Evolutionary conservation across 306 rosid genomes (phyloP).

Genomic region (Fragaria ananassa): DNA sequence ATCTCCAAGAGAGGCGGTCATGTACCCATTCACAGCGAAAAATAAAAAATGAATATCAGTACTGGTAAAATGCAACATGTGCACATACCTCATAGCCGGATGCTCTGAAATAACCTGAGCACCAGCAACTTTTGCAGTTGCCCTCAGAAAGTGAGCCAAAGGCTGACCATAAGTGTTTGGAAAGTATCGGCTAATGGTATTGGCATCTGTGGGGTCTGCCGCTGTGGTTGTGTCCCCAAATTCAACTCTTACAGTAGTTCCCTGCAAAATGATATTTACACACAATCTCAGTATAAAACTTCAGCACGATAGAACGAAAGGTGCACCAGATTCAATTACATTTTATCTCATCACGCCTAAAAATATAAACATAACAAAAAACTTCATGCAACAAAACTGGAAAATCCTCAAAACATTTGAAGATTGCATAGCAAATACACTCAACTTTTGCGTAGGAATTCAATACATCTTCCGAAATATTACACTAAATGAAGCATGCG

Average conservation of each 20-base stretch:
- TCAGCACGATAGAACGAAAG: background rate
- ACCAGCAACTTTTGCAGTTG: conserved; percentile 81
- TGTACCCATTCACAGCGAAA: background rate
- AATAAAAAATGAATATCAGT: background rate
- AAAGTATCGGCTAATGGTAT: conserved; percentile 53
- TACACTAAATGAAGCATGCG: background rate
- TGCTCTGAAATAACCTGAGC: conserved; percentile 87
- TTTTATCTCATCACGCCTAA: background rate
- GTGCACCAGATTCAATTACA: background rate
- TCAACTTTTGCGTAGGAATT: background rate
- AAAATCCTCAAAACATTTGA: background rate
- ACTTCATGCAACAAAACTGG: background rate
- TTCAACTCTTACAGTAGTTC: conserved; percentile 92
- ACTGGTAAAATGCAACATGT: background rate
- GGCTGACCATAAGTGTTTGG: conserved; percentile 85
- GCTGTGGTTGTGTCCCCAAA: conserved; percentile 83
- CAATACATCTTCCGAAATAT: background rate
- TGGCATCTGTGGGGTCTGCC: conserved; percentile 70
- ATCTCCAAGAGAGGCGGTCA: background rate
- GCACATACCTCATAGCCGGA: conserved; percentile 59
- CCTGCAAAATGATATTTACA: conserved; percentile 38
- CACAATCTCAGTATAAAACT: background rate
- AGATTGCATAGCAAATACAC: background rate
- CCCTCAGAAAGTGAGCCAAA: conserved; percentile 96
- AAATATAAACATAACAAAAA: background rate